A percentile compares a stretch with the other conserved stretches of the same genome.
Conservation (phyloP, 2,329 filamentous ascomycete genomes). For the Didymella arachidicola region DNA sequence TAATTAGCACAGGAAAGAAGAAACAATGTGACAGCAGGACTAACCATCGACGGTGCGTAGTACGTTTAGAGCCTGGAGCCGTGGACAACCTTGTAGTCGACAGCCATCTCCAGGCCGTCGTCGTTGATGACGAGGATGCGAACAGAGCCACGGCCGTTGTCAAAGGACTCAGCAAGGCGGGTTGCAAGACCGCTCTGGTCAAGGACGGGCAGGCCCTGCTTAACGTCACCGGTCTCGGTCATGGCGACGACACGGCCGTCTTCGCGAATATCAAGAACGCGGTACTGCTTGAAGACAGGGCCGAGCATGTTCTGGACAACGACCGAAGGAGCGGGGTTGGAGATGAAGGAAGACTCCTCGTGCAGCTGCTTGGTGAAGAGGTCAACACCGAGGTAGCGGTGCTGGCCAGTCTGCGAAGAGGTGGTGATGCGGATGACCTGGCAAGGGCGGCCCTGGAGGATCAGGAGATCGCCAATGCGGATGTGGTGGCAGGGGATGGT, state of each 20-base stretch:
- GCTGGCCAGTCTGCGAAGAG: conserved; percentile 96
- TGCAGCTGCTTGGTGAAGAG: conserved; percentile 99
- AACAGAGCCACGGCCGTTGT: conserved; percentile 90
- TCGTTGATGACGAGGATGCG: conserved; percentile 96
- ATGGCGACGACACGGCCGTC: conserved; percentile 86
- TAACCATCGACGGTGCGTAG: conserved; percentile 42
- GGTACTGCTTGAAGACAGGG: conserved; percentile 99
- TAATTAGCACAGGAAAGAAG: not conserved
- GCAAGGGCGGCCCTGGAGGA: conserved; percentile 98
- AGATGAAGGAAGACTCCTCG: conserved; percentile 97
- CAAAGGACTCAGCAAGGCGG: conserved; percentile 83
- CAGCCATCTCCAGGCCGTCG: conserved; percentile 88
- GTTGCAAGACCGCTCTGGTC: conserved; percentile 90
- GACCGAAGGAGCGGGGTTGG: conserved; percentile 94
- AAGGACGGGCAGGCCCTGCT: conserved; percentile 91
- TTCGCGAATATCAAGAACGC: conserved; percentile 95
- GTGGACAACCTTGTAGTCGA: conserved; percentile 99
- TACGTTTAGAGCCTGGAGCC: conserved; percentile 66
- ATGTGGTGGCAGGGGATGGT: conserved; percentile 99
- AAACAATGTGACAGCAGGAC: conserved; percentile 7
- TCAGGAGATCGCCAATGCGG: conserved; percentile 97
- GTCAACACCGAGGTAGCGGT: conserved; percentile 99
- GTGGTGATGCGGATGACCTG: conserved; percentile 99
- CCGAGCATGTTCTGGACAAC: conserved; percentile 99
- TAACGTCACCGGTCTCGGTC: conserved; percentile 98